Evolutionary conservation across 2,329 filamentous ascomycete genomes (phyloP).

Genomic region (Xylariales sp.): DNA sequence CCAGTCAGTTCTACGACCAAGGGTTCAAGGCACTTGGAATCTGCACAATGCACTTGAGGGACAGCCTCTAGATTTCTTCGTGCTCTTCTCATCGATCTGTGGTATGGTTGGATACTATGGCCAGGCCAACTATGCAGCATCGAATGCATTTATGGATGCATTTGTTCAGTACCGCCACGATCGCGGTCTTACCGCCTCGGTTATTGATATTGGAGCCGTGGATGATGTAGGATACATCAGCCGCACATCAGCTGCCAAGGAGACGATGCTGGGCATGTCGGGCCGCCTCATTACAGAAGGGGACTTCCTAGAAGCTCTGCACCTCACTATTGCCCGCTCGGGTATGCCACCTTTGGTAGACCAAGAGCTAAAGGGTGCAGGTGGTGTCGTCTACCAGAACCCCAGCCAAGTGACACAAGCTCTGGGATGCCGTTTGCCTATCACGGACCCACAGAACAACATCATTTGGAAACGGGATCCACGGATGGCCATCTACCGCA

Average conservation of each 20-base stretch:
- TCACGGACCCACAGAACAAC: not conserved
- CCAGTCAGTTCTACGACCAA: conserved; percentile 16
- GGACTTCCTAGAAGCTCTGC: not conserved
- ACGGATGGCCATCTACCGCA: conserved; percentile 5
- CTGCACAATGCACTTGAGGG: conserved; percentile 13
- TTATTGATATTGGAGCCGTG: conserved; percentile 28
- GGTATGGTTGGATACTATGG: conserved; percentile 14
- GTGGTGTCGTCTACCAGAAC: not conserved
- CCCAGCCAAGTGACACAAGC: not conserved
- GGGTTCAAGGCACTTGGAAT: conserved; percentile 24
- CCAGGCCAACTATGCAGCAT: conserved; percentile 27
- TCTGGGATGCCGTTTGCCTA: not conserved
- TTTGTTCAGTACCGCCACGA: conserved; percentile 22
- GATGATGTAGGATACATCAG: conserved; percentile 8
- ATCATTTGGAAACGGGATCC: not conserved
- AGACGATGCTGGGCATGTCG: not conserved
- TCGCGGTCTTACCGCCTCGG: conserved; percentile 21
- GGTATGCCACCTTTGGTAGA: not conserved
- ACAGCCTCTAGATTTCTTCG: conserved; percentile 19
- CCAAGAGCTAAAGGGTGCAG: not conserved
- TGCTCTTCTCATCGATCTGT: conserved; percentile 14
- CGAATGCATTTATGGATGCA: conserved; percentile 27
- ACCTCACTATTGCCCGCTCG: not conserved
- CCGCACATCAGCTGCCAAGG: not conserved
- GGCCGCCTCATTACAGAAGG: not conserved